These are phyloP conservation scores for Singerocomus inundabilis DNA, from an alignment of 1,284 basidiomycete species.

Conservation along the genomic window DNA sequence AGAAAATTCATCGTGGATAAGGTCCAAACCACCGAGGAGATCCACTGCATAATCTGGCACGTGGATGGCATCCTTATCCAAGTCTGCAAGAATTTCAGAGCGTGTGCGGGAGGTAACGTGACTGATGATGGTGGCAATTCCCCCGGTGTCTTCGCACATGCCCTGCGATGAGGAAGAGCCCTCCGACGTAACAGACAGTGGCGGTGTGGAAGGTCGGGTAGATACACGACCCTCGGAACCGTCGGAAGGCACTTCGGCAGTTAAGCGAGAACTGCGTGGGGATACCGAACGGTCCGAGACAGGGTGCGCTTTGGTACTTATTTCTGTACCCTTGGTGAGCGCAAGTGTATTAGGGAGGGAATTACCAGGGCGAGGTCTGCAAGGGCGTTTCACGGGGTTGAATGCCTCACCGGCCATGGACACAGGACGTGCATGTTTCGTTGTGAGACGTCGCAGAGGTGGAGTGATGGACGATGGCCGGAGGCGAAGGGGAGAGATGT, in stretches of 20 bases:
- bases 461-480: slow-evolving; percentile 28
- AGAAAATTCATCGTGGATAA: slow-evolving; percentile 32
- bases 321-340: slow-evolving; percentile 21
- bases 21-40: slow-evolving; percentile 33
- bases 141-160: slow-evolving; percentile 15
- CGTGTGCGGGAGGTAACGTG: slow-evolving; percentile 29
- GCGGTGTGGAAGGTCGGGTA: slow-evolving; percentile 29
- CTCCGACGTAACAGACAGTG: slow-evolving; percentile 29
- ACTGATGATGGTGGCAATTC: slow-evolving; percentile 33
- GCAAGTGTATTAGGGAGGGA: slow-evolving; percentile 15
- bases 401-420: slow-evolving; percentile 30
- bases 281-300: slow-evolving; percentile 22
- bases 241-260: slow-evolving; percentile 17
- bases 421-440: slow-evolving; percentile 28
- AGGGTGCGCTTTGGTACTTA: slow-evolving; percentile 11
- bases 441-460: slow-evolving; percentile 28
- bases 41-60: slow-evolving; percentile 34
- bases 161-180: slow-evolving; percentile 26
- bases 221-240: slow-evolving; percentile 24
- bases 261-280: slow-evolving; percentile 25
- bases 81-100: slow-evolving; percentile 32
- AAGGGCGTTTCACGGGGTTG: slow-evolving; percentile 31
- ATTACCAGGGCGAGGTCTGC: slow-evolving; percentile 24
- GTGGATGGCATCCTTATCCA: slow-evolving; percentile 29
- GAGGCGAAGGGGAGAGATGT: slow-evolving; percentile 37